Percentiles rank a stretch among this genome's conserved stretches.
phyloP scores from a whole-genome alignment of 2,329 filamentous ascomycete genomes.

The Neonectria coccinea region DNA sequence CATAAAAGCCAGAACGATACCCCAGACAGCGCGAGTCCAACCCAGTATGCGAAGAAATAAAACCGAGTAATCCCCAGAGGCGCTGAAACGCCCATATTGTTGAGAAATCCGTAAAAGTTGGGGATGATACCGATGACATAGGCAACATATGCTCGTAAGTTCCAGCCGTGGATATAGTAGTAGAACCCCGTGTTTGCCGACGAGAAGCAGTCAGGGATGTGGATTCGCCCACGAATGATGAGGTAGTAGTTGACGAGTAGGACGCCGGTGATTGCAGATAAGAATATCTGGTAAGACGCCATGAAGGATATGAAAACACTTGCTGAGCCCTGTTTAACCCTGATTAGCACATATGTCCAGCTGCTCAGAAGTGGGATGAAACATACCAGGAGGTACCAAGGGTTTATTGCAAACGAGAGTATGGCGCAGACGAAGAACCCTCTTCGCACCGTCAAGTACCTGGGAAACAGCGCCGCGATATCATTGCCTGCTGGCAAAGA shows the following conservation, averaged over 20 bases:
- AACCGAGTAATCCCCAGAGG: constrained; percentile 8
- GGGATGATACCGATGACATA: constrained; percentile 23
- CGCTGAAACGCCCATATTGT: constrained; percentile 17
- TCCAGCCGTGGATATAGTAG: constrained; percentile 21
- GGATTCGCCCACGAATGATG: constrained; percentile 36
- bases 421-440: constrained; percentile 17
- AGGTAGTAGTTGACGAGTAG: constrained; percentile 58
- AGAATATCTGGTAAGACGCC: constrained; percentile 55
- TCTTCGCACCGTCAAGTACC: constrained; percentile 15
- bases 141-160: constrained; percentile 18
- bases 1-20: constrained; percentile 10
- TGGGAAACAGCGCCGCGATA: constrained; percentile 15
- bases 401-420: constrained; percentile 17
- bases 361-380: background rate
- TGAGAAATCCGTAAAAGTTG: constrained; percentile 22
- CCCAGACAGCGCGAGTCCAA: constrained; percentile 2
- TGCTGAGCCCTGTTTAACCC: constrained; percentile 8
- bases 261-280: constrained; percentile 56
- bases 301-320: constrained; percentile 36
- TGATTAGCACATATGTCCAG: background rate
- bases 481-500: constrained; percentile 18
- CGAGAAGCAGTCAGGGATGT: constrained; percentile 17
- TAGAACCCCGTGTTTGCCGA: constrained; percentile 13
- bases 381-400: constrained; percentile 16
- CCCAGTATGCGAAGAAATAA: constrained; percentile 21